Base-by-base conservation (phyloP, 805 yeast species). In the Schwanniomyces sp. region DNA sequence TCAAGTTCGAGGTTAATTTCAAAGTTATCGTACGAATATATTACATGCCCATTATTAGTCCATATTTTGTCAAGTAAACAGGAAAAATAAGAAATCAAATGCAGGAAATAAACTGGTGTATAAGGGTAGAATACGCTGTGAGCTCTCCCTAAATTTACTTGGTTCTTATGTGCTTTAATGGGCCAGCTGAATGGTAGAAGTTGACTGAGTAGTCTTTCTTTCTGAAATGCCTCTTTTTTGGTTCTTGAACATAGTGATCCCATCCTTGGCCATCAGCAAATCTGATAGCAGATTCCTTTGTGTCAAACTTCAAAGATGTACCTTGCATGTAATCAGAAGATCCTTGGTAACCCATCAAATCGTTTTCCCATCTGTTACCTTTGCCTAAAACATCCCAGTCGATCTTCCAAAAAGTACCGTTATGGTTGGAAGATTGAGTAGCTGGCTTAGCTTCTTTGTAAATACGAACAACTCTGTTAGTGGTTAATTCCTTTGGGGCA, bases 291-390 rank as follows among this genome's bases (percentile, higher is more conserved):
- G 88, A 80, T 41, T 88, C 92, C 67, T 81, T 84, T 44, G 84
- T 73, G 60, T 82, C 86, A 64, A 88, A 88, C 63, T 83, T 82
- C 75, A 88, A 67, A 62, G 79, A 79, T 7, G 92, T 85, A 14
- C 86, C 90, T 70, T 88, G 86, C 86, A 89, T 85, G 69, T 82
- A 84, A 65, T 88, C 96, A 32, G 87, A 81, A 40, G 86, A 75
- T 40, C 88, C 80, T 59, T 87, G 91, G 74, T 87, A 88, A 24
- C 96, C 96, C 67, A 88, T 88, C 63, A 88, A 74, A 64, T 87
- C 92, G 67, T 88, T 88, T 63, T 88, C 96, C 96, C 96, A 88
- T 63, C 94, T 75, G 73, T 88, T 82, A 18, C 86, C 88, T 59
- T 84, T 81, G 40, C 83, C 83, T 47, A 85, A 70, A 37, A 88